Base-by-base conservation (phyloP, 805 yeast genomes). In the Saturnispora saitoi region DNA sequence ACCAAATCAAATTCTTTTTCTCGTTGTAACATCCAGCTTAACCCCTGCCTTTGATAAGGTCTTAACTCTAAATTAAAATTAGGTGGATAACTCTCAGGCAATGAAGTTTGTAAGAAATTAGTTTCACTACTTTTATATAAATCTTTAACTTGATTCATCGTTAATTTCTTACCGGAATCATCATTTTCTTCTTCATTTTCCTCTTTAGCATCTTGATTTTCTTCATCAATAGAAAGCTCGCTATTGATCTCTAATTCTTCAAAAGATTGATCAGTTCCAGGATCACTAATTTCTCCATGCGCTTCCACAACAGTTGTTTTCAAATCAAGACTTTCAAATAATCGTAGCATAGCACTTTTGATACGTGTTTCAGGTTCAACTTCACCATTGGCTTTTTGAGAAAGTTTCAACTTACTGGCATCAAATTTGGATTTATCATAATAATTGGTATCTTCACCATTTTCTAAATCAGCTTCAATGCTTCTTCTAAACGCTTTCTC, bases 11-110 rank as follows among this genome's bases (percentile, higher is more conserved):
- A 65, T 53, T 83, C 89, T 36, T 76, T 72, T 59, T 89, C 96
- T 48, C 91, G 70, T 30, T 80, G 73, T n/a, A 88, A 65, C 91
- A 89, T 83, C 96, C 96, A 89, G 1, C 90, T 78, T 29, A 88
- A 66, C 0, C 95, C 96, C 57, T 83, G 87, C 52, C 77, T 81
- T 64, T 91, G 98, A 62, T 91, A 91, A 1, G 80, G 76, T 48
- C 95, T 70, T 44, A 91, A 66, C 1, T 68, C 67, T 44, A 90
- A 56, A 8, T 70, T 70, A 57, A 89, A 84, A 48, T 75, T 74
- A 1, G 58, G 57, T 0, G 77, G 80, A 2, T 80, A 80, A 0
- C 84, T 76, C 51, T 78, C 82, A 2, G 90, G 90, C 4, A 83
- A 67, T 24, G 73, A 69, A 10, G 76, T 74, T n/a, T 77, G 80